phyloP scores from a whole-genome alignment of 768 basidiomycete species.

The Mycena crocata region DNA sequence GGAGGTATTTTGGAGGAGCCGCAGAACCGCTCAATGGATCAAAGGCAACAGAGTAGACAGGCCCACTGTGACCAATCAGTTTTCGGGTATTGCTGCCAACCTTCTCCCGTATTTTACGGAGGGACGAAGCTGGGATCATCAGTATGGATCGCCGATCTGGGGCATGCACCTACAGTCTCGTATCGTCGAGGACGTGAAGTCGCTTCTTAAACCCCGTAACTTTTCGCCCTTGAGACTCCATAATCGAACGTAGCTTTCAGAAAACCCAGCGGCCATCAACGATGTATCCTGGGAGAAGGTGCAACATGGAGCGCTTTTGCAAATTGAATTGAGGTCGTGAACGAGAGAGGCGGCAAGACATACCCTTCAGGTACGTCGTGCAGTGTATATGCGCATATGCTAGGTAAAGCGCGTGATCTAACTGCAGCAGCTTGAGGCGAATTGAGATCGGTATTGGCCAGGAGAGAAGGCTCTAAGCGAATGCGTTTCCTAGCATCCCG shows the following conservation, averaged over 20 bases:
- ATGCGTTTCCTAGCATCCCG: constrained; percentile 94
- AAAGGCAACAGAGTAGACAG: constrained; percentile 94
- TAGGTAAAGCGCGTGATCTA: constrained; percentile 82
- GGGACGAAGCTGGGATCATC: constrained; percentile 60
- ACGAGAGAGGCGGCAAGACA: constrained; percentile 37
- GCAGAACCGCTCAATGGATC: constrained; percentile 93
- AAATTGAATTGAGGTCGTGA: constrained; percentile 19
- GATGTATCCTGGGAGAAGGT: constrained; percentile 93
- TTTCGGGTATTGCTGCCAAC: constrained; percentile 91
- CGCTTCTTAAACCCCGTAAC: constrained; percentile 79
- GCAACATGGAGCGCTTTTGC: constrained; percentile 79
- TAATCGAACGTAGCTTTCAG: constrained; percentile 93
- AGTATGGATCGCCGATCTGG: background rate
- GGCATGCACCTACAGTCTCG: constrained; percentile 70
- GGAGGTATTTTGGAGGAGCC: constrained; percentile 84
- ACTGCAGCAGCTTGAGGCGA: constrained; percentile 67
- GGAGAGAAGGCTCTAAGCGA: constrained; percentile 80
- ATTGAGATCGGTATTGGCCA: constrained; percentile 67
- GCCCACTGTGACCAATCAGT: constrained; percentile 95
- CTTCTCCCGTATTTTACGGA: constrained; percentile 80
- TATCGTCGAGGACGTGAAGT: constrained; percentile 74
- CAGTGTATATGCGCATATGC: constrained; percentile 94
- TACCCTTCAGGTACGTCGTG: constrained; percentile 97
- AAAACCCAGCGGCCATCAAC: constrained; percentile 93
- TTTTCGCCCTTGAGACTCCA: constrained; percentile 97